Percentiles rank a stretch among this genome's conserved stretches.
Conservation (phyloP, 345 rosid genomes). For the Linum usitatissimum region DNA sequence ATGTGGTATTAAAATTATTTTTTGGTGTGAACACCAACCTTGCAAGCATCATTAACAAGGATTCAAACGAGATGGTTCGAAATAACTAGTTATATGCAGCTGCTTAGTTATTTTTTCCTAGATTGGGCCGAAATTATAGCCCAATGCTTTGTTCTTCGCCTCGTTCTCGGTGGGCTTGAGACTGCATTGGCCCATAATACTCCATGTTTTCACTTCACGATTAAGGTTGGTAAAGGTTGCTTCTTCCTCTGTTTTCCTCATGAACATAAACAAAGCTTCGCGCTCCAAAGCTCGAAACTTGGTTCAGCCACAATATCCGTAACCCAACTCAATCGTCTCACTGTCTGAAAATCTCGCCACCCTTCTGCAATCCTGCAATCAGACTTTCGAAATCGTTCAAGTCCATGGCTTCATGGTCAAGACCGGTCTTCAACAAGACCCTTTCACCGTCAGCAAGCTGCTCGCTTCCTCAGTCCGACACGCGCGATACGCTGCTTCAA, state of each 20-base stretch:
- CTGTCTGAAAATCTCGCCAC: conserved; percentile 18
- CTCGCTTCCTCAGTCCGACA: conserved; percentile 40
- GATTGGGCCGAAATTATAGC: too few species aligned
- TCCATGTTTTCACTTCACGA: too few species aligned
- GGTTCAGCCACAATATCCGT: conserved; percentile 10
- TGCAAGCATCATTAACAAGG: too few species aligned
- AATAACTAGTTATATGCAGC: too few species aligned
- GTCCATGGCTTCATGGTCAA: conserved; percentile 48
- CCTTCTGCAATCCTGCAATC: conserved; percentile 29
- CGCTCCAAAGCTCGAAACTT: conserved; percentile 11
- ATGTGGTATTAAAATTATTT: too few species aligned
- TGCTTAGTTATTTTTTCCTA: too few species aligned
- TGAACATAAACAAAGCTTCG: conserved; percentile 21
- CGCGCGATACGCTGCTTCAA: conserved; percentile 41
- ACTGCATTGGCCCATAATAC: too few species aligned
- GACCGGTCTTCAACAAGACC: conserved; percentile 38
- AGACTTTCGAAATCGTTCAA: conserved; percentile 30
- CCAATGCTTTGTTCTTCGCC: too few species aligned
- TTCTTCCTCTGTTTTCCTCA: conserved; percentile 10
- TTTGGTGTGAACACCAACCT: too few species aligned
- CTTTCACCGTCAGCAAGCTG: conserved; percentile 50
- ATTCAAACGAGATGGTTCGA: too few species aligned
- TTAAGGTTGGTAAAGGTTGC: too few species aligned
- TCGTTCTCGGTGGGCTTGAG: too few species aligned
- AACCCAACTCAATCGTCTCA: conserved; percentile 8